A percentile compares a stretch with the other conserved stretches of the same genome.
Conservation (phyloP, 2,329 filamentous ascomycete species). For the Epichloe sp. region DNA sequence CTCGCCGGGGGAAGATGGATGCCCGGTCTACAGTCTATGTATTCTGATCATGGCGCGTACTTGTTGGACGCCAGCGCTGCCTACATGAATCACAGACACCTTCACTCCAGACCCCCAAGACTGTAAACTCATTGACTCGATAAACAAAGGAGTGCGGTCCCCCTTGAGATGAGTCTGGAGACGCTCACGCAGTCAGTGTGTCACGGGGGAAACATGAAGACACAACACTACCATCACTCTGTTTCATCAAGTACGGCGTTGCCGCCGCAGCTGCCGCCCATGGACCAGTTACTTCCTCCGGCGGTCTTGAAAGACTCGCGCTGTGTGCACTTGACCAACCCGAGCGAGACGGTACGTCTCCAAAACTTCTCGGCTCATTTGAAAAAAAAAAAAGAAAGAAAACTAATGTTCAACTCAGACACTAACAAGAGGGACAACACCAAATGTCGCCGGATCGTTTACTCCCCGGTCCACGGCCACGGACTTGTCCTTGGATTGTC, state of each 20-base stretch:
- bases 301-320: slow-evolving; percentile 6
- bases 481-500: slow-evolving; percentile 8
- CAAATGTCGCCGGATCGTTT: slow-evolving; percentile 11
- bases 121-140: too few species aligned
- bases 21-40: too few species aligned
- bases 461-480: slow-evolving; percentile 16
- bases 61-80: too few species aligned
- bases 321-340: slow-evolving; percentile 8
- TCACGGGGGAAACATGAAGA: not conserved
- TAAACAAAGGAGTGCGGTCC: too few species aligned
- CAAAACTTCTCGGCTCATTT: too few species aligned
- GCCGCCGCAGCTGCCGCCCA: not conserved
- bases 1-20: too few species aligned
- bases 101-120: too few species aligned
- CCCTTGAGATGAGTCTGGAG: too few species aligned
- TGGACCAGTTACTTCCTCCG: slow-evolving; percentile 4
- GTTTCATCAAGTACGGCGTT: not conserved
- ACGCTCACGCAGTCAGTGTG: not conserved
- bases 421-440: slow-evolving; percentile 14
- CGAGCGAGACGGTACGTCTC: slow-evolving; percentile 17
- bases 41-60: too few species aligned
- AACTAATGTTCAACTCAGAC: slow-evolving; percentile 14
- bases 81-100: too few species aligned
- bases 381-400: too few species aligned
- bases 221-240: not conserved